A percentile compares a stretch with the other conserved stretches of the same genome.
Evolutionary conservation across 352 stramenopile species (phyloP).

Genomic region (Phytophthora ohioensis): DNA sequence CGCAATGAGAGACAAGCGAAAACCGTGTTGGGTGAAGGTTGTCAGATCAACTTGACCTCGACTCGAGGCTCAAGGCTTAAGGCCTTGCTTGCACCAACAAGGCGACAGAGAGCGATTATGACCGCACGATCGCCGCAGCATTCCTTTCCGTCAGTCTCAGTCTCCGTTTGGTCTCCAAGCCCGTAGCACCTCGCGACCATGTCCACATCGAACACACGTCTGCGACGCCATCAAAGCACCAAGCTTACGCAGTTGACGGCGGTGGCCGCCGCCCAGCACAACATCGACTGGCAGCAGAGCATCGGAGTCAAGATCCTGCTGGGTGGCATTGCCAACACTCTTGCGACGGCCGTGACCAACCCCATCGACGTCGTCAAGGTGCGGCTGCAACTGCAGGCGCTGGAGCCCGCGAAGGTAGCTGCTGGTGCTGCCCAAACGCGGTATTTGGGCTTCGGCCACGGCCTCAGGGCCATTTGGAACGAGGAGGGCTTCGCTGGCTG

Average conservation of each 20-base stretch:
- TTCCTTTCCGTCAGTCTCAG: slow-evolving; percentile 12
- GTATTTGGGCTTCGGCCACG: slow-evolving; percentile 68
- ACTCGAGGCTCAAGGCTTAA: neutral
- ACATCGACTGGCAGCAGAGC: slow-evolving; percentile 58
- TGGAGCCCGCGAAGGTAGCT: slow-evolving; percentile 50
- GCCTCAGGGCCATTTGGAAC: slow-evolving; percentile 54
- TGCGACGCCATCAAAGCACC: slow-evolving; percentile 25
- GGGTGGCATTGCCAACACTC: slow-evolving; percentile 71
- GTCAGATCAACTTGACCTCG: slow-evolving; percentile 29
- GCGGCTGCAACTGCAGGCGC: slow-evolving; percentile 67
- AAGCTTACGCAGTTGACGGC: slow-evolving; percentile 28
- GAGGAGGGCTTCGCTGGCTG: slow-evolving; percentile 69
- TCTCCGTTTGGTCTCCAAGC: slow-evolving; percentile 30
- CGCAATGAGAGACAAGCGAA: slow-evolving; percentile 10
- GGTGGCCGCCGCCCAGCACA: slow-evolving; percentile 28
- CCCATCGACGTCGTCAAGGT: slow-evolving; percentile 79
- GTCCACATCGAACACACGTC: slow-evolving; percentile 21
- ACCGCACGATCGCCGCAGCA: slow-evolving; percentile 24
- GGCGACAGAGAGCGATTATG: slow-evolving; percentile 16
- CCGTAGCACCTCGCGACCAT: slow-evolving; percentile 7
- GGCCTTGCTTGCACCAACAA: slow-evolving; percentile 7
- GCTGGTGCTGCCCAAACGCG: slow-evolving; percentile 45
- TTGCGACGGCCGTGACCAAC: slow-evolving; percentile 61
- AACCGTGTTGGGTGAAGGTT: slow-evolving; percentile 24
- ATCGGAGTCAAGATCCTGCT: slow-evolving; percentile 70